Conservation (phyloP, 2,329 filamentous ascomycete genomes). For the Lecanosticta acicola region DNA sequence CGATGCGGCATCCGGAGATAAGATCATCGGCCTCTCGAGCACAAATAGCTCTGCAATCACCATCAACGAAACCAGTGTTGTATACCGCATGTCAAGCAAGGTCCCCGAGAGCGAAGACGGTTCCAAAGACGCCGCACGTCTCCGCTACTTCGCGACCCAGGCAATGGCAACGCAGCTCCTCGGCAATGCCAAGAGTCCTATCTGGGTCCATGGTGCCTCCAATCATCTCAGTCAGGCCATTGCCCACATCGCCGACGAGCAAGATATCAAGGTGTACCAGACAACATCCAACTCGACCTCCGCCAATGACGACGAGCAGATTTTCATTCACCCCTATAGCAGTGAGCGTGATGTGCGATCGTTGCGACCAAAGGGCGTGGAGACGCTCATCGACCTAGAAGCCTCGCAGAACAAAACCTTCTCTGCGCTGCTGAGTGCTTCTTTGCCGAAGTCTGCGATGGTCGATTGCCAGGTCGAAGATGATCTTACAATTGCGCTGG, state of each 20-base stretch:
- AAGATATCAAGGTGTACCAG: not conserved
- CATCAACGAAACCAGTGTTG: not conserved
- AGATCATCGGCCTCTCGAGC: not conserved
- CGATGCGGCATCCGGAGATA: not conserved
- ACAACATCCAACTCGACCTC: not conserved
- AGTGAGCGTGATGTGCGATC: not conserved
- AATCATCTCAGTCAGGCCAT: not conserved
- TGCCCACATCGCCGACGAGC: not conserved
- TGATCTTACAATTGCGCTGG: not conserved
- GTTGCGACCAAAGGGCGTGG: not conserved
- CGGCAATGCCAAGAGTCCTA: not conserved
- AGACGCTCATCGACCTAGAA: not conserved
- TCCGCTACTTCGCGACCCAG: not conserved
- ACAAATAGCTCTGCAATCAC: not conserved
- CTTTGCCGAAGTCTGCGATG: not conserved
- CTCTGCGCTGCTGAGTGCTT: not conserved
- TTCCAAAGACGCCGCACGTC: not conserved
- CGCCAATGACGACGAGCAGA: not conserved
- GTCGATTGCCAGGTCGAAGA: not conserved
- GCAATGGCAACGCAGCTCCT: not conserved
- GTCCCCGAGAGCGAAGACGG: not conserved
- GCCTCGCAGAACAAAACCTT: not conserved
- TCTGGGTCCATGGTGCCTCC: constrained; percentile 1
- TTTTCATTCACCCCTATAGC: not conserved
- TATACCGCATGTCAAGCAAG: too few relatives aligned